A percentile compares a stretch with the other conserved stretches of the same genome.
Evolutionary conservation across 2,329 filamentous ascomycete species (phyloP).

Genomic region (Ascochyta clinopodiicola): DNA sequence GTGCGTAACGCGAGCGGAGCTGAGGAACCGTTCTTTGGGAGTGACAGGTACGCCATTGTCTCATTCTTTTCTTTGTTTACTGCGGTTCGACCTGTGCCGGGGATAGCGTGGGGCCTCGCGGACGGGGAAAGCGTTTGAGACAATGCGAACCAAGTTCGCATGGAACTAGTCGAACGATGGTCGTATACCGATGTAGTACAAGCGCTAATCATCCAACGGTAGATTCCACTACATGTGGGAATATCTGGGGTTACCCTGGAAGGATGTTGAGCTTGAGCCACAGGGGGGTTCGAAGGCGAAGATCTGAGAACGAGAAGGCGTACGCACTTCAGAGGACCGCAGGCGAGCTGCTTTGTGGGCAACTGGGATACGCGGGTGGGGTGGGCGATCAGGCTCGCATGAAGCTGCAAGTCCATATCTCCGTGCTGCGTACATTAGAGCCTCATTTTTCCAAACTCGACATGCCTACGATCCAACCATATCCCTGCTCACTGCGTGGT

Average conservation of each 20-base stretch:
- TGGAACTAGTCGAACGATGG: constrained; percentile 21
- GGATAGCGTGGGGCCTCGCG: constrained; percentile 17
- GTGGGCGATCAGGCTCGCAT: constrained; percentile 1
- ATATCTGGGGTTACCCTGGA: constrained; percentile 67
- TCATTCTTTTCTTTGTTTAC: constrained; percentile 1
- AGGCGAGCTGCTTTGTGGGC: neutral
- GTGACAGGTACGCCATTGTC: constrained; percentile 63
- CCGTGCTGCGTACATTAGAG: neutral
- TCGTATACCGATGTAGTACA: neutral
- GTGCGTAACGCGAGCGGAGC: constrained; percentile 65
- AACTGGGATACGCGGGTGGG: neutral
- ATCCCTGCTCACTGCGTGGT: neutral
- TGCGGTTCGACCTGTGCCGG: constrained; percentile 7
- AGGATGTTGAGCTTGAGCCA: constrained; percentile 59
- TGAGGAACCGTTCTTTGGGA: constrained; percentile 77
- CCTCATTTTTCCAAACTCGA: neutral
- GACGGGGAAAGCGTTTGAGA: constrained; percentile 11
- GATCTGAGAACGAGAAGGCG: constrained; percentile 27
- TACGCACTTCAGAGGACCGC: neutral
- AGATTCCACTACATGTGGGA: constrained; percentile 74
- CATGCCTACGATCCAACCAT: neutral
- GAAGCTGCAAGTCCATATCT: neutral
- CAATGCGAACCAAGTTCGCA: constrained; percentile 19
- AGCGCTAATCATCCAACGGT: constrained; percentile 20
- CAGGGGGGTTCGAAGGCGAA: constrained; percentile 31